Evolutionary conservation across 1,284 basidiomycete genomes (phyloP).

Genomic region (Polyporus tsugae): DNA sequence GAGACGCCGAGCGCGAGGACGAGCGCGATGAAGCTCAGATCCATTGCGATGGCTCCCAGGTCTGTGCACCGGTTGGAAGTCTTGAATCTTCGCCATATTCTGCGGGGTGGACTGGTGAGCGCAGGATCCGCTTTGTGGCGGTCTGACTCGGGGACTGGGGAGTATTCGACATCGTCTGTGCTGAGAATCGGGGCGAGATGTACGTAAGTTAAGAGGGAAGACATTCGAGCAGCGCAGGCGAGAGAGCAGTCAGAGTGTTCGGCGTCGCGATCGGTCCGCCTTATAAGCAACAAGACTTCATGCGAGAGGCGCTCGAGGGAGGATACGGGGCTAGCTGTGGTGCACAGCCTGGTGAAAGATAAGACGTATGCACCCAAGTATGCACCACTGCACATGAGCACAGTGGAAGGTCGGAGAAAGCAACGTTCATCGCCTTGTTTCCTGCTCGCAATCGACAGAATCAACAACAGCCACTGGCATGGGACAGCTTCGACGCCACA

Average conservation of each 20-base stretch:
- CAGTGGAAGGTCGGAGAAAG: not conserved
- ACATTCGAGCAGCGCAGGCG: not conserved
- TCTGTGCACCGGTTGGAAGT: not conserved
- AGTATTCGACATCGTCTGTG: not conserved
- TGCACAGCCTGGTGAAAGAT: not conserved
- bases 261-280: not conserved
- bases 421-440: not conserved
- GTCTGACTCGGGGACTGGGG: not conserved
- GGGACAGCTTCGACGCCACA: not conserved
- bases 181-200: not conserved
- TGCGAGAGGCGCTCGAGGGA: not conserved
- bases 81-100: not conserved
- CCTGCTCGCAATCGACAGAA: not conserved
- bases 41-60: not conserved
- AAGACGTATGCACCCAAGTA: not conserved
- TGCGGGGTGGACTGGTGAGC: not conserved
- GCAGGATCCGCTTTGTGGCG: not conserved
- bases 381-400: not conserved
- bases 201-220: not conserved
- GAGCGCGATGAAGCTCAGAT: not conserved
- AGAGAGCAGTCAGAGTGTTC: not conserved
- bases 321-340: not conserved
- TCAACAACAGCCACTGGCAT: not conserved
- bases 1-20: not conserved
- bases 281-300: not conserved